Conservation (phyloP, 257 asterid species). For the Salvia splendens region DNA sequence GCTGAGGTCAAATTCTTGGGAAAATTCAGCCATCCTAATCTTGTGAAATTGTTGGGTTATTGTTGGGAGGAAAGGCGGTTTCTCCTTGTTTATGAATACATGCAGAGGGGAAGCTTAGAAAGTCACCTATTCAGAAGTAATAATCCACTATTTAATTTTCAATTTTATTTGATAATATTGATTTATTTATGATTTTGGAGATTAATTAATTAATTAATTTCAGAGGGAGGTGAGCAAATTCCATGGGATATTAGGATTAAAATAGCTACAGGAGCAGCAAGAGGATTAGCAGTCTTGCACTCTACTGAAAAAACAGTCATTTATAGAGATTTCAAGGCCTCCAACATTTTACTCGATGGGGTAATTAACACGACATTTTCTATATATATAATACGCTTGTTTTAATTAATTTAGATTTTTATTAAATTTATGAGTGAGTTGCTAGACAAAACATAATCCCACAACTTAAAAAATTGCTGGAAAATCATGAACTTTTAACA, state of each 20-base stretch:
- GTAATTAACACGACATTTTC: conserved; percentile 31
- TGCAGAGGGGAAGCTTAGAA: conserved; percentile 87
- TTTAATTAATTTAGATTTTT: not conserved
- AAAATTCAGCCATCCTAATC: conserved; percentile 80
- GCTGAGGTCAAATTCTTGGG: conserved; percentile 95
- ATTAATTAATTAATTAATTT: not conserved
- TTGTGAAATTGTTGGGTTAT: conserved; percentile 78
- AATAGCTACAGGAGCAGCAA: conserved; percentile 82
- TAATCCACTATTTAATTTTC: not conserved
- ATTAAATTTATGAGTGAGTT: no score
- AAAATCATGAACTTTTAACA: no score
- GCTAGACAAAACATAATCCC: no score
- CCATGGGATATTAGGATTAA: conserved; percentile 72
- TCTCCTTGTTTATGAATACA: conserved; percentile 75
- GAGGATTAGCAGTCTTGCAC: conserved; percentile 70
- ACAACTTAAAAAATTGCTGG: no score
- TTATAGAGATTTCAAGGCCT: conserved; percentile 77
- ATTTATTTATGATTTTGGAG: not conserved
- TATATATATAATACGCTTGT: no score
- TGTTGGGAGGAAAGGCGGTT: conserved; percentile 87
- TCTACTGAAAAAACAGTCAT: conserved; percentile 67
- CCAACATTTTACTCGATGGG: conserved; percentile 70
- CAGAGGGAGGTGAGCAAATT: conserved; percentile 66
- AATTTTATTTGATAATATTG: no score
- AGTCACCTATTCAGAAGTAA: conserved; percentile 87